Evolutionary conservation across 192 early-diverging fungal genomes (phyloP).

Genomic region (Mortierella claussenii): DNA sequence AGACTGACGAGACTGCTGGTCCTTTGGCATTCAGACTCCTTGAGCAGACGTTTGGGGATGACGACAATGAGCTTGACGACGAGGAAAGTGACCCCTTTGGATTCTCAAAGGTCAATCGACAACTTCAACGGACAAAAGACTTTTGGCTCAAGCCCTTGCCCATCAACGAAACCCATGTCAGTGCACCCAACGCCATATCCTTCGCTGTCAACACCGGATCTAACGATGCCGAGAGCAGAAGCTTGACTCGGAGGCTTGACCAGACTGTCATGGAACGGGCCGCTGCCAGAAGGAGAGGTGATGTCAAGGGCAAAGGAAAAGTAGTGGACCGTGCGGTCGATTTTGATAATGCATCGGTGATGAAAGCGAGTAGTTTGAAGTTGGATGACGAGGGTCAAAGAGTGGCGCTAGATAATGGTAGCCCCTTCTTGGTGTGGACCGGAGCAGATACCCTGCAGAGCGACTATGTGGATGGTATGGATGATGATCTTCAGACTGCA

Average conservation of each 20-base stretch:
- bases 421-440: neutral
- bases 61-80: neutral
- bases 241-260: too few species aligned
- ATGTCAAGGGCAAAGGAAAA: constrained; percentile 19
- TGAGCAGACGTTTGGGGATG: too few species aligned
- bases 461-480: neutral
- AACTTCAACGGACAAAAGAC: neutral
- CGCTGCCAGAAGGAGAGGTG: constrained; percentile 16
- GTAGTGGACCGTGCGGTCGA: neutral
- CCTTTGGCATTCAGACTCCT: too few species aligned
- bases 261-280: constrained; percentile 1
- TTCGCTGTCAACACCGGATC: neutral
- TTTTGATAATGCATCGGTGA: too few species aligned
- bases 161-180: constrained; percentile 9
- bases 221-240: neutral
- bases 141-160: constrained; percentile 13
- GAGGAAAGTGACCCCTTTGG: constrained; percentile 35
- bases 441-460: neutral
- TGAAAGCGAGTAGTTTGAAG: too few species aligned
- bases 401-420: neutral
- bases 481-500: constrained; percentile 13
- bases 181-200: neutral
- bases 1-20: neutral
- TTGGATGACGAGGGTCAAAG: neutral
- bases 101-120: constrained; percentile 23